Percentiles rank a stretch among this genome's conserved stretches.
phyloP scores from a whole-genome alignment of 768 basidiomycete genomes.

The Nevesoporus exiguus region DNA sequence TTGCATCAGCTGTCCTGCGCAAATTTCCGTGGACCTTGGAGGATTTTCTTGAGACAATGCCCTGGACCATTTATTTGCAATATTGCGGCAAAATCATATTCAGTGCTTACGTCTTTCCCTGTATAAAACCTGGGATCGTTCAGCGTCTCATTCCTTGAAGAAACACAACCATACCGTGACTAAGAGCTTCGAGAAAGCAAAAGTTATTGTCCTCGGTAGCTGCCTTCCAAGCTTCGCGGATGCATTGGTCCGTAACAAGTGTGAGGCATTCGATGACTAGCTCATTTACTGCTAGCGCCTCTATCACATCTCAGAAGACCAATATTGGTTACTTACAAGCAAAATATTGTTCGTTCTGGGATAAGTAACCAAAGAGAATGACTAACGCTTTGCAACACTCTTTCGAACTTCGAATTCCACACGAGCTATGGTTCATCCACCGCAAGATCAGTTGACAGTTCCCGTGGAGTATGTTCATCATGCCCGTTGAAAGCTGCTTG shows the following conservation, averaged over 20 bases:
- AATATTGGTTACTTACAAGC: slow-evolving; percentile 13
- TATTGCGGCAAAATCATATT: neutral
- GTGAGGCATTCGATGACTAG: slow-evolving; percentile 19
- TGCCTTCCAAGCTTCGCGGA: slow-evolving; percentile 22
- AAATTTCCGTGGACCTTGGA: slow-evolving; percentile 1
- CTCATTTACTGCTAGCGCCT: slow-evolving; percentile 16
- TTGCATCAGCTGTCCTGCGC: slow-evolving; percentile 23
- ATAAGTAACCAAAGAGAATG: slow-evolving; percentile 23
- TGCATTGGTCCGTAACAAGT: slow-evolving; percentile 9
- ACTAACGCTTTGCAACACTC: slow-evolving; percentile 32
- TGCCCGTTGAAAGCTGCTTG: slow-evolving; percentile 15
- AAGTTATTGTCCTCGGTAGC: slow-evolving; percentile 10
- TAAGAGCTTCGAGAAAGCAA: slow-evolving; percentile 13
- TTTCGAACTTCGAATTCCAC: slow-evolving; percentile 26
- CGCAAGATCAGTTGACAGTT: slow-evolving; percentile 20
- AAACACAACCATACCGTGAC: slow-evolving; percentile 17
- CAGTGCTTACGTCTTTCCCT: slow-evolving; percentile 15
- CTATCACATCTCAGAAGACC: neutral
- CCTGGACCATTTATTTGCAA: slow-evolving; percentile 8
- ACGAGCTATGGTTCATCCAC: slow-evolving; percentile 22
- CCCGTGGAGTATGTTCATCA: slow-evolving; percentile 17
- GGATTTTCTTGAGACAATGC: slow-evolving; percentile 6
- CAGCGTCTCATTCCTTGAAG: neutral
- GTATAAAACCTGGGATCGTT: slow-evolving; percentile 14
- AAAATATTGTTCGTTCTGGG: slow-evolving; percentile 17